These are phyloP conservation scores for Lasiodiplodia sp. DNA, from an alignment of 2,329 filamentous ascomycete species.

Conservation along the genomic window DNA sequence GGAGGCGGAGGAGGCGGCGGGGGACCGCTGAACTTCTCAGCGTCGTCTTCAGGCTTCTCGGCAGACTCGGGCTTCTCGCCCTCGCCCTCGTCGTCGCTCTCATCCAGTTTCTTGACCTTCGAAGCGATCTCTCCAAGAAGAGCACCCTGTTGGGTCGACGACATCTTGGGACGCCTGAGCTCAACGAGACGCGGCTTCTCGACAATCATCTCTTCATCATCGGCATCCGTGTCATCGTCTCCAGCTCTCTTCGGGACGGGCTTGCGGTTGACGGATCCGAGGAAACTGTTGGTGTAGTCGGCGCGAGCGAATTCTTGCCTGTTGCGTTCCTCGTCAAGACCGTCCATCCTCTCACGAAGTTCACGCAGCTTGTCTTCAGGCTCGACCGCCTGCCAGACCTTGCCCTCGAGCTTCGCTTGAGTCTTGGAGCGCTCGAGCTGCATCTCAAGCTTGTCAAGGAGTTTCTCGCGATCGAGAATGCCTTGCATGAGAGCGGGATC, in stretches of 20 bases:
- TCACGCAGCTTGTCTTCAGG: constrained; percentile 93
- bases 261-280: constrained; percentile 57
- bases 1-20: constrained; percentile 42
- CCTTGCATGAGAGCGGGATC: constrained; percentile 84
- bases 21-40: constrained; percentile 62
- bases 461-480: constrained; percentile 87
- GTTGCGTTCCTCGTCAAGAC: constrained; percentile 54
- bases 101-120: constrained; percentile 77
- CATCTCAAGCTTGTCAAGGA: constrained; percentile 94
- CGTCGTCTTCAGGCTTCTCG: constrained; percentile 70
- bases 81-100: constrained; percentile 72
- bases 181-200: constrained; percentile 83
- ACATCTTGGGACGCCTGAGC: constrained; percentile 74
- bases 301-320: constrained; percentile 51
- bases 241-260: constrained; percentile 50
- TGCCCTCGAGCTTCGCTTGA: constrained; percentile 94
- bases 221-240: constrained; percentile 50
- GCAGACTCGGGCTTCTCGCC: constrained; percentile 73
- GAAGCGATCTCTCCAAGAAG: constrained; percentile 75
- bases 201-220: constrained; percentile 67
- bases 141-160: constrained; percentile 68
- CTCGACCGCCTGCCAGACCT: constrained; percentile 82
- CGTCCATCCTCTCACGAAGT: constrained; percentile 94
- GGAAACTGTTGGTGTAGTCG: constrained; percentile 71
- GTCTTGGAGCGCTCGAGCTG: constrained; percentile 97